Percentiles rank a stretch among this genome's conserved stretches.
Conservation (phyloP, 768 basidiomycete genomes). For the Tricholoma bakamatsutake region DNA sequence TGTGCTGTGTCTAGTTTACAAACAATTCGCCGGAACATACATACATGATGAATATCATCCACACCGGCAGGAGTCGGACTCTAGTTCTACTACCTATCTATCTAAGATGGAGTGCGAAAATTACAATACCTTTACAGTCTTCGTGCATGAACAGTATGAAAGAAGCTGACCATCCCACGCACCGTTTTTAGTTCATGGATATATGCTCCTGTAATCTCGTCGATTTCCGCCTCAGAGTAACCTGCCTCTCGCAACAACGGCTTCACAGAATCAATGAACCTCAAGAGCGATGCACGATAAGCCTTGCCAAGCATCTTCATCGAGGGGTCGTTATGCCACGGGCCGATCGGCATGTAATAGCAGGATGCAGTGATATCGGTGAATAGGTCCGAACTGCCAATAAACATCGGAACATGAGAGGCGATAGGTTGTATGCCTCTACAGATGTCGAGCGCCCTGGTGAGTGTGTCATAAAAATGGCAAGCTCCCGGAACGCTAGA, state of each 20-base stretch:
- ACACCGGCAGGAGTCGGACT: not conserved
- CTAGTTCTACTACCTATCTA: not conserved
- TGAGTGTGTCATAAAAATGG: slow-evolving; percentile 34
- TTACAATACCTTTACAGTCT: slow-evolving; percentile 4
- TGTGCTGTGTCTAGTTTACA: not conserved
- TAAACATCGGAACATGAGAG: slow-evolving; percentile 28
- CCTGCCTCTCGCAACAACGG: slow-evolving; percentile 41
- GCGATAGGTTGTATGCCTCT: slow-evolving; percentile 36
- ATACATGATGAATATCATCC: not conserved
- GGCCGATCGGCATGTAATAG: slow-evolving; percentile 50
- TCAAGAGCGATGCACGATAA: slow-evolving; percentile 31
- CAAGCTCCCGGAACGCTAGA: slow-evolving; percentile 34
- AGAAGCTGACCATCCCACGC: slow-evolving; percentile 41
- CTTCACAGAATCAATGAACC: slow-evolving; percentile 43
- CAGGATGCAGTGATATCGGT: slow-evolving; percentile 27
- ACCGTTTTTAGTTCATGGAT: slow-evolving; percentile 40
- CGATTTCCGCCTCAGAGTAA: slow-evolving; percentile 29
- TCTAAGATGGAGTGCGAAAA: not conserved
- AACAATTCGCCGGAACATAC: not conserved
- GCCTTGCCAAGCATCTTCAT: slow-evolving; percentile 34
- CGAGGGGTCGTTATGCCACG: slow-evolving; percentile 36
- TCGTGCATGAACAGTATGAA: slow-evolving; percentile 44
- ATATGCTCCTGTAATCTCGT: slow-evolving; percentile 34
- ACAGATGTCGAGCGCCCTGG: slow-evolving; percentile 23
- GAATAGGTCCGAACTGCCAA: slow-evolving; percentile 36